phyloP scores from a whole-genome alignment of 768 basidiomycete species.

The Leccinum rimulosum region DNA sequence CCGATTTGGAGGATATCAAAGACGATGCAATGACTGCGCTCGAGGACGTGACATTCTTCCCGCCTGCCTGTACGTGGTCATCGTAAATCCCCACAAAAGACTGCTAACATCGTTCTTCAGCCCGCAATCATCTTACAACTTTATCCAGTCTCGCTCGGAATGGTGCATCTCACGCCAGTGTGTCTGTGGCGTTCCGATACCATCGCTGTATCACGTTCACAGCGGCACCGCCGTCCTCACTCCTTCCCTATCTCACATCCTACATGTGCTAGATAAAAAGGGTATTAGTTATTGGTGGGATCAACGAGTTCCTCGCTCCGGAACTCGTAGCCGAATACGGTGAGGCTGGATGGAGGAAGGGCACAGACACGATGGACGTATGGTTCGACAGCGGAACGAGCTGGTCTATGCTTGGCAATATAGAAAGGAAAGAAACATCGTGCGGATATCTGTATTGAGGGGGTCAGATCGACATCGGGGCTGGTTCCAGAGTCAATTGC shows the following conservation, averaged over 20 bases:
- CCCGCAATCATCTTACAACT: constrained; percentile 79
- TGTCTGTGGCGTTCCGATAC: constrained; percentile 97
- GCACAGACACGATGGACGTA: constrained; percentile 96
- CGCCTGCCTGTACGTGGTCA: constrained; percentile 59
- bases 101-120: constrained; percentile 37
- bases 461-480: constrained; percentile 95
- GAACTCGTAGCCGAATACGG: constrained; percentile 48
- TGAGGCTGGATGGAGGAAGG: constrained; percentile 61
- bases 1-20: constrained; percentile 85
- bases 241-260: constrained; percentile 68
- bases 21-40: constrained; percentile 68
- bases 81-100: neutral
- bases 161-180: constrained; percentile 99
- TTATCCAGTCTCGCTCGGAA: constrained; percentile 85
- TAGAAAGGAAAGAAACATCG: constrained; percentile 38
- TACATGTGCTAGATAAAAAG: constrained; percentile 68
- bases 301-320: constrained; percentile 77
- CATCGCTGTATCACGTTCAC: constrained; percentile 68
- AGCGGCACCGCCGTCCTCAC: constrained; percentile 67
- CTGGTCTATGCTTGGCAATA: constrained; percentile 73
- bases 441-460: constrained; percentile 91
- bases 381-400: constrained; percentile 98
- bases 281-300: constrained; percentile 90
- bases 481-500: constrained; percentile 95
- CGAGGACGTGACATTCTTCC: constrained; percentile 72